These are phyloP conservation scores for Calocera cornea DNA, from an alignment of 768 basidiomycete species.

Conservation along the genomic window DNA sequence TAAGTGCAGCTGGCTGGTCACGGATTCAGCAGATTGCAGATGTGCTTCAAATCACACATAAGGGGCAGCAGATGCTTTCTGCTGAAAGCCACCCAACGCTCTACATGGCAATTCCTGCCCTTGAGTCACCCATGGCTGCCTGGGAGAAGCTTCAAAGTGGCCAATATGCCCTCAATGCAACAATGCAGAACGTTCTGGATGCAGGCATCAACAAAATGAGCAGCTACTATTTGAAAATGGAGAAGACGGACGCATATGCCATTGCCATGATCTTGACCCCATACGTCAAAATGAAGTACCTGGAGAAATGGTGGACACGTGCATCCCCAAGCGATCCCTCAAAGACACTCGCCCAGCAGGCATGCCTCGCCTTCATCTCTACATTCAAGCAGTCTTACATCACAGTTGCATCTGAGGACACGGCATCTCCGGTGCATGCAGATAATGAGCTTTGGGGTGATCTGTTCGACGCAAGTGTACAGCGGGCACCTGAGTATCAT, in stretches of 20 bases:
- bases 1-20: not conserved
- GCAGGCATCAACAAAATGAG: not conserved
- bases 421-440: too few relatives aligned
- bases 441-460: too few relatives aligned
- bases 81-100: not conserved
- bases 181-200: not conserved
- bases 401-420: too few relatives aligned
- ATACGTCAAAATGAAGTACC: too few relatives aligned
- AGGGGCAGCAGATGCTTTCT: not conserved
- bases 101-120: not conserved
- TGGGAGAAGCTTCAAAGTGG: not conserved
- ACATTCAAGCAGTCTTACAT: not conserved
- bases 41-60: not conserved
- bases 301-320: not conserved
- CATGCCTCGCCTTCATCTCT: not conserved
- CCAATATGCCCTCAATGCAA: not conserved
- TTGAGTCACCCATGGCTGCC: too few relatives aligned
- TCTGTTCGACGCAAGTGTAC: too few relatives aligned
- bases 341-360: not conserved
- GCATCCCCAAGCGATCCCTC: not conserved
- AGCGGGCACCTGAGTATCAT: too few relatives aligned
- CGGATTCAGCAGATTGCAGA: not conserved
- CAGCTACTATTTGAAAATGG: too few relatives aligned
- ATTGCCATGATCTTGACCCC: too few relatives aligned
- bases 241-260: too few relatives aligned